Base-by-base conservation (phyloP, 106 monocot genomes). In the Triglochin maritima region DNA sequence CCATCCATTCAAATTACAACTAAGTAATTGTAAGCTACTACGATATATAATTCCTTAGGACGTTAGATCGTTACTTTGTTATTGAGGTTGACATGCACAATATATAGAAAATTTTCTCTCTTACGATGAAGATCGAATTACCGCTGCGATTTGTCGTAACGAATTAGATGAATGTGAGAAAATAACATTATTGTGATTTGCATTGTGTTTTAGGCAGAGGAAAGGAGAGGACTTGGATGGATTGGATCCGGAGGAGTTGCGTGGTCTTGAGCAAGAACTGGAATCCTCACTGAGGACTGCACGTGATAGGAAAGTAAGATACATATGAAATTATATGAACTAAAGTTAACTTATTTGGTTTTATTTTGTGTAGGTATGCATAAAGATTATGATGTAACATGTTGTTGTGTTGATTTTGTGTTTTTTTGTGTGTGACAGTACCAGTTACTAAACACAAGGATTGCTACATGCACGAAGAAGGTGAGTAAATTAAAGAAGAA, bases 261-360 rank as follows among this genome's bases (percentile, higher is more conserved):
- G 76, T 65, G 77, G 73, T 76, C 89, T 93, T 79, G 93, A 93
- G 78, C 83, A 86, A 78, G 81, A 79, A 70, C 61, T 93, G 52
- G 86, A 89, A 49, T 64, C 63, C 6, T 66, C 89, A 47, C 69
- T 86, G 63, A 84, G 72, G 68, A 62, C 74, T 49, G 89, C 89
- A 50, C 82, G 93, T 13, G 62, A 69, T 6, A 79, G 84, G 44
- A 93, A 86, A 65, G 93, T 86, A 66, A 67, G 69, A 9, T 52
- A 43, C 9, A 48, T 29, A 29, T 29, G 1, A 29, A 29, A 29
- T 29, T 29, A 29, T 29, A 47, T 29, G 29, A 29, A 29, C 29
- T 29, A 29, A 29, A 29, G 29, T 29, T 29, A 29, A 0, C 29
- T 29, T 29, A 29, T 29, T 29, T 29, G 29, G 2, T 61, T 61